Conservation (phyloP, 169 alveolate species). For the Cryptosporidium sp. region DNA sequence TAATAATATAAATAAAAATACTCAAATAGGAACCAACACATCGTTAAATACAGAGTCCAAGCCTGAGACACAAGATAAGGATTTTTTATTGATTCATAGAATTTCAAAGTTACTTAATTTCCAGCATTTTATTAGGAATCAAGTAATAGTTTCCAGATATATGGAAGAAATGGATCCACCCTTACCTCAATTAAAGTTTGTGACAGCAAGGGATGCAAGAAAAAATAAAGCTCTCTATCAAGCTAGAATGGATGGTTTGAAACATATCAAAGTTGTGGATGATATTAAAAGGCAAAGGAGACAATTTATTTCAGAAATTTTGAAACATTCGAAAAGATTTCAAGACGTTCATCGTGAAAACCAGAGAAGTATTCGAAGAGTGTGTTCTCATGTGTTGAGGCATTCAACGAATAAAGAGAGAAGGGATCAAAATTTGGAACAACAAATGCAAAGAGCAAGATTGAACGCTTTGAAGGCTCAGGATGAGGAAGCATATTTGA, state of each 20-base stretch:
- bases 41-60: not conserved
- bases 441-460: conserved; percentile 79
- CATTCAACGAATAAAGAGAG: conserved; percentile 60
- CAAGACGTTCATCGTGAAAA: conserved; percentile 61
- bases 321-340: conserved; percentile 56
- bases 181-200: conserved; percentile 47
- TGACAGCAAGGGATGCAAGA: conserved; percentile 70
- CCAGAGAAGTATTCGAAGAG: conserved; percentile 56
- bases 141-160: conserved; percentile 66
- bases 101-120: conserved; percentile 39
- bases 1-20: not conserved
- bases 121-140: conserved; percentile 66
- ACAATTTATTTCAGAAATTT: conserved; percentile 62
- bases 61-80: not conserved
- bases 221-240: conserved; percentile 68
- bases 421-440: conserved; percentile 68
- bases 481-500: conserved; percentile 91
- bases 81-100: not conserved
- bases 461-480: conserved; percentile 87
- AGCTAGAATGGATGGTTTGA: conserved; percentile 74
- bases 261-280: conserved; percentile 25
- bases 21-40: not conserved
- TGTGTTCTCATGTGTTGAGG: conserved; percentile 64
- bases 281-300: conserved; percentile 63
- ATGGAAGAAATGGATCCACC: conserved; percentile 68